Conservation (phyloP, 2,329 filamentous ascomycete genomes). For the Penicillium sp. region DNA sequence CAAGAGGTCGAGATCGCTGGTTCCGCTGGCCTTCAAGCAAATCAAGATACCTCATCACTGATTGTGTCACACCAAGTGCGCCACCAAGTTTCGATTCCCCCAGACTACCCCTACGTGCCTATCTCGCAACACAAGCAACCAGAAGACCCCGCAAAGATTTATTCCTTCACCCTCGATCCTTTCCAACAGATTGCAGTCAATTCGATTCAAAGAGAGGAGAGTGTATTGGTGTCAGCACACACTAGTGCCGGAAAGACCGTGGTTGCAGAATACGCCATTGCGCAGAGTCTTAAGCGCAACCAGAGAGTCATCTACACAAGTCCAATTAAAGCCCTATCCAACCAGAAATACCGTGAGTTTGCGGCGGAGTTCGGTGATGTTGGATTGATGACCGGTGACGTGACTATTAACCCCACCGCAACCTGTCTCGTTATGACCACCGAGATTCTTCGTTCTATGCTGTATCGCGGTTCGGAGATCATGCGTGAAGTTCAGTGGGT, state of each 20-base stretch:
- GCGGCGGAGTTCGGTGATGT: constrained; percentile 94
- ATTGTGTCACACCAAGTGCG: constrained; percentile 96
- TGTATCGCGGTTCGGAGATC: constrained; percentile 97
- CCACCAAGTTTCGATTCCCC: constrained; percentile 93
- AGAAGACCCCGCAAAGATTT: constrained; percentile 78
- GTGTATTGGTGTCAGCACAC: constrained; percentile 93
- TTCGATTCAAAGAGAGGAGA: constrained; percentile 94
- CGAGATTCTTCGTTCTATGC: constrained; percentile 97
- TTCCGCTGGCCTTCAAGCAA: constrained; percentile 66
- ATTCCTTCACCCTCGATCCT: constrained; percentile 89
- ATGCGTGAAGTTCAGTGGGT: constrained; percentile 99
- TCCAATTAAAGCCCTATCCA: constrained; percentile 97
- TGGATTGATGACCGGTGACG: constrained; percentile 97
- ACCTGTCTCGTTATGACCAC: constrained; percentile 99
- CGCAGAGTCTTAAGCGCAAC: constrained; percentile 94
- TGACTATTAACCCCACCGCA: constrained; percentile 97
- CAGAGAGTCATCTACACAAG: constrained; percentile 99
- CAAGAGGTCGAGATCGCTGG: constrained; percentile 87
- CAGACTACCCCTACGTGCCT: constrained; percentile 92
- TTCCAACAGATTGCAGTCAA: constrained; percentile 95
- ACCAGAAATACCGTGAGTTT: constrained; percentile 98
- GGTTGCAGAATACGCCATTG: constrained; percentile 96
- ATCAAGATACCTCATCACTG: constrained; percentile 64
- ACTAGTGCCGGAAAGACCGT: constrained; percentile 98
- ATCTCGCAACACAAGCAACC: constrained; percentile 93